These are phyloP conservation scores for Ustulina deusta DNA, from an alignment of 2,329 filamentous ascomycete species.

Conservation along the genomic window DNA sequence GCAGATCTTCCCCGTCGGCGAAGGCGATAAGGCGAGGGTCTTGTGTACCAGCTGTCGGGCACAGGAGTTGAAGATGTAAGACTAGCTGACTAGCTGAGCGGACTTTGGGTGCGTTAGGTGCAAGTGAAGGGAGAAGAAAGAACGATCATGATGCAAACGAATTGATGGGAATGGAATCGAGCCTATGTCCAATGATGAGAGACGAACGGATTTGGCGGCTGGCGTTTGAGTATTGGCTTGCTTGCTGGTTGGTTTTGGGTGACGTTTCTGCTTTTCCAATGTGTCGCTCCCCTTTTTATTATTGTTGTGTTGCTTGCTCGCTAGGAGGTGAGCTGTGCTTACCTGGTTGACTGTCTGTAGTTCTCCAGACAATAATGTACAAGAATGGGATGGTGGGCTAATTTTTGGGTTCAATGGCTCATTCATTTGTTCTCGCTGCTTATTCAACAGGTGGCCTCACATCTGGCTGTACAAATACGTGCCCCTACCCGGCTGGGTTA, in stretches of 20 bases:
- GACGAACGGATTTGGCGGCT: neutral
- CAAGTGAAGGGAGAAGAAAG: neutral
- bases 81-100: neutral
- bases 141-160: slow-evolving; percentile 10
- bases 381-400: neutral
- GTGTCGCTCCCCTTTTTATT: neutral
- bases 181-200: slow-evolving; percentile 2
- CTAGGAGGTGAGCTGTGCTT: too few species aligned
- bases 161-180: slow-evolving; percentile 7
- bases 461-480: neutral
- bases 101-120: neutral
- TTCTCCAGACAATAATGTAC: neutral
- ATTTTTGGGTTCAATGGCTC: neutral
- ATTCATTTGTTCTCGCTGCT: neutral
- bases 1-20: slow-evolving; percentile 71
- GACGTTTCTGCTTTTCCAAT: slow-evolving; percentile 1
- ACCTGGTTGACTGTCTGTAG: neutral
- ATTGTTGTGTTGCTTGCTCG: neutral
- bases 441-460: neutral
- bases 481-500: neutral
- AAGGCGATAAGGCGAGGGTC: slow-evolving; percentile 59
- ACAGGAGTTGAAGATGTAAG: slow-evolving; percentile 67
- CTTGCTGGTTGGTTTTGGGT: neutral
- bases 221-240: slow-evolving; percentile 13
- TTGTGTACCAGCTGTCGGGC: slow-evolving; percentile 72